Evolutionary conservation across 2,329 filamentous ascomycete species (phyloP).

Genomic region (Tolypocladium album): DNA sequence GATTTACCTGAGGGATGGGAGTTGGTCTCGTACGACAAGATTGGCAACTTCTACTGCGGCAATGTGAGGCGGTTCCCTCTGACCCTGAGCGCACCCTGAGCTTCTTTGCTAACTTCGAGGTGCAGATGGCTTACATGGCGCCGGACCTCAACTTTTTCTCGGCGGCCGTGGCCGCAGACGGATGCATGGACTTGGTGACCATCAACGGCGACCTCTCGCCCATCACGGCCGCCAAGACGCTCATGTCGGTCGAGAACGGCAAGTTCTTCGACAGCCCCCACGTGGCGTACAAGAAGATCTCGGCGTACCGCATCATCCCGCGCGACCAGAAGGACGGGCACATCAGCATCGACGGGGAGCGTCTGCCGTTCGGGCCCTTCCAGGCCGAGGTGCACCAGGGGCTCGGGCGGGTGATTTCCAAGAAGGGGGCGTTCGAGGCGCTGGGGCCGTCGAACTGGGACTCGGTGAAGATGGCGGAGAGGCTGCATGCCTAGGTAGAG

Average conservation of each 20-base stretch:
- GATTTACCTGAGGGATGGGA: slow-evolving; percentile 70
- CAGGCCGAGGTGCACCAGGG: slow-evolving; percentile 82
- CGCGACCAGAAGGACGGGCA: slow-evolving; percentile 61
- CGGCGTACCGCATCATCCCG: slow-evolving; percentile 78
- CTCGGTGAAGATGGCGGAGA: slow-evolving; percentile 20
- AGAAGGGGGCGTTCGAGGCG: slow-evolving; percentile 61
- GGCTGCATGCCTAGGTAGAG: slow-evolving; percentile 12
- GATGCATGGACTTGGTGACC: slow-evolving; percentile 73
- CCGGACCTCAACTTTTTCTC: slow-evolving; percentile 81
- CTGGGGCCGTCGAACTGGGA: slow-evolving; percentile 44
- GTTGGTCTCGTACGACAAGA: slow-evolving; percentile 58
- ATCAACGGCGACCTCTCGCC: slow-evolving; percentile 67
- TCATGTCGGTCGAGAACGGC: slow-evolving; percentile 61
- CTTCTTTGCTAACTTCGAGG: slow-evolving; percentile 3
- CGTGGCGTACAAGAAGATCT: slow-evolving; percentile 73
- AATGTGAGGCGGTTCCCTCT: slow-evolving; percentile 46
- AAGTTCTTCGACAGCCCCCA: slow-evolving; percentile 70
- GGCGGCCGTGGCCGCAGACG: slow-evolving; percentile 71
- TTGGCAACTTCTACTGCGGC: slow-evolving; percentile 89
- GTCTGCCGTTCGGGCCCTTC: slow-evolving; percentile 76
- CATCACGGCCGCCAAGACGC: slow-evolving; percentile 53
- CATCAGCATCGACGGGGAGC: slow-evolving; percentile 91
- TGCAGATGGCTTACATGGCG: slow-evolving; percentile 80
- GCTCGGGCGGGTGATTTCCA: slow-evolving; percentile 76
- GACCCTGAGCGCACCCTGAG: neutral